Conservation (phyloP, 1,139 yeast genomes). For the Suhomyces chickasaworum region DNA sequence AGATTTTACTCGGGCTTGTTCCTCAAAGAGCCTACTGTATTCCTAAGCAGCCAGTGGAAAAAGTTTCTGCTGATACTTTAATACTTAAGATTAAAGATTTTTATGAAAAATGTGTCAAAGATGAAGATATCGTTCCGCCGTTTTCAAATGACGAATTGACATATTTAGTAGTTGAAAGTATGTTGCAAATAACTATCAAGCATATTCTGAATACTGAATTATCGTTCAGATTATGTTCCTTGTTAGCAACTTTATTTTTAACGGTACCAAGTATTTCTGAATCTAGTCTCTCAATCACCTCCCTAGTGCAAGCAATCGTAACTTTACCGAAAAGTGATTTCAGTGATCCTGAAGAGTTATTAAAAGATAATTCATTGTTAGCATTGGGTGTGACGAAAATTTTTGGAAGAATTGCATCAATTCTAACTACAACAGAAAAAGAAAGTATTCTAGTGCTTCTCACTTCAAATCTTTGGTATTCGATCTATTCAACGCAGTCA, state of each 20-base stretch:
- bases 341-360: slow-evolving; percentile 9
- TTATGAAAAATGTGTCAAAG: slow-evolving; percentile 11
- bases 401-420: slow-evolving; percentile 38
- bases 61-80: background rate
- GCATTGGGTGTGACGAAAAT: slow-evolving; percentile 53
- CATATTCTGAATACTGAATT: slow-evolving; percentile 6
- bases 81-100: slow-evolving; percentile 9
- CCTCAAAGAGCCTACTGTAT: slow-evolving; percentile 58
- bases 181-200: slow-evolving; percentile 6
- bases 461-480: slow-evolving; percentile 48
- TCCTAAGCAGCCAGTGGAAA: slow-evolving; percentile 34
- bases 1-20: slow-evolving; percentile 45
- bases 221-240: slow-evolving; percentile 12
- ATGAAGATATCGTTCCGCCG: slow-evolving; percentile 8
- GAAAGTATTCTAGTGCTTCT: slow-evolving; percentile 38
- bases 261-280: slow-evolving; percentile 14
- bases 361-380: slow-evolving; percentile 22
- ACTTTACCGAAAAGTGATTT: slow-evolving; percentile 17
- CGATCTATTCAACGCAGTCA: slow-evolving; percentile 48
- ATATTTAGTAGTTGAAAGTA: slow-evolving; percentile 1
- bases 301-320: slow-evolving; percentile 35
- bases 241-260: slow-evolving; percentile 18
- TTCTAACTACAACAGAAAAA: slow-evolving; percentile 27
- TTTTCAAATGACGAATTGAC: slow-evolving; percentile 9
- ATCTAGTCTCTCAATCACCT: slow-evolving; percentile 14